A percentile compares a stretch with the other conserved stretches of the same genome.
Evolutionary conservation across 495 filamentous ascomycete species (phyloP).

Genomic region (Penicillium simplicissimum): DNA sequence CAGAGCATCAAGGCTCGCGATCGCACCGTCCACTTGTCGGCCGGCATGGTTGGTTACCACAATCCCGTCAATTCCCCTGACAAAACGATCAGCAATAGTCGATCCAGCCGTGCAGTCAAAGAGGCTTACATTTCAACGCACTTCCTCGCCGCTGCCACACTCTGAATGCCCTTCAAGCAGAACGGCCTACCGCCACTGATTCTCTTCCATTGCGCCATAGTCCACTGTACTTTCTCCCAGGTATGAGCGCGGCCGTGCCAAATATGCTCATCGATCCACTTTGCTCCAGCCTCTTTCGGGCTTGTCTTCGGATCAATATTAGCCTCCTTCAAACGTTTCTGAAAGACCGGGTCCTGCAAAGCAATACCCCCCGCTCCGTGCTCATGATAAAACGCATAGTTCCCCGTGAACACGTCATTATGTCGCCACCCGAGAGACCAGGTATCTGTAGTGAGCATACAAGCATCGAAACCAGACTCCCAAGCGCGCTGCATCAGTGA

Average conservation of each 20-base stretch:
- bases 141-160: slow-evolving; percentile 52
- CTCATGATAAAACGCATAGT: slow-evolving; percentile 65
- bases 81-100: slow-evolving; percentile 53
- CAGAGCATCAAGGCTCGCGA: slow-evolving; percentile 60
- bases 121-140: slow-evolving; percentile 52
- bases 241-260: slow-evolving; percentile 63
- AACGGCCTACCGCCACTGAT: slow-evolving; percentile 59
- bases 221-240: slow-evolving; percentile 59
- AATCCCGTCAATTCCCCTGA: slow-evolving; percentile 61
- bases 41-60: slow-evolving; percentile 61
- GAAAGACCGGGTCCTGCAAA: slow-evolving; percentile 59
- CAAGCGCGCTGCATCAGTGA: slow-evolving; percentile 56
- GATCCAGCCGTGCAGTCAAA: not conserved
- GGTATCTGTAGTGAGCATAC: slow-evolving; percentile 65
- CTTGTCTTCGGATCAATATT: slow-evolving; percentile 55
- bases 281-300: slow-evolving; percentile 51
- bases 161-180: slow-evolving; percentile 58
- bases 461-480: slow-evolving; percentile 56
- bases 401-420: slow-evolving; percentile 56
- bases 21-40: slow-evolving; percentile 62
- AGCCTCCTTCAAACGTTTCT: slow-evolving; percentile 46
- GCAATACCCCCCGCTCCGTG: slow-evolving; percentile 56
- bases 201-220: slow-evolving; percentile 51
- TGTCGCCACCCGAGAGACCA: slow-evolving; percentile 67
- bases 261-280: slow-evolving; percentile 63